Evolutionary conservation across 2,329 filamentous ascomycete species (phyloP), one percentile per base, ranked within the genome.

Genomic region (Cytospora piceae): DNA sequence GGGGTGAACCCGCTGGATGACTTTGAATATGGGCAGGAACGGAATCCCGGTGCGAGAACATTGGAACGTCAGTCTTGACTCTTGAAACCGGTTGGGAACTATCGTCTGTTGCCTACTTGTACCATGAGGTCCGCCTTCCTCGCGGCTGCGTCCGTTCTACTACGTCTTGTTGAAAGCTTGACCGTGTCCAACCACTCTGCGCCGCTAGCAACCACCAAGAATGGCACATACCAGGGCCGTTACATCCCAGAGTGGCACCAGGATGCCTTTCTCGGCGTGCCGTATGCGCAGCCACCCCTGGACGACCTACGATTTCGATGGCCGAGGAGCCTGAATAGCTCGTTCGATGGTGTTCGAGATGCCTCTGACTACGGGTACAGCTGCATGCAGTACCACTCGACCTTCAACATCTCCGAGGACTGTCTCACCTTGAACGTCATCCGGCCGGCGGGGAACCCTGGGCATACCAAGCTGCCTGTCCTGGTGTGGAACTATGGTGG

Each of bases 401-500:
- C 71, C 42, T 77, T 82, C 60, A 75, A 75, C 29, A 70, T 83
- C 31, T 82, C 79, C 1, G 82, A 84, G 69, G 82, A 85, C 62
- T 85, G 84, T 64, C 69, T 81, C 7, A 79, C 72, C 2, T 66
- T 80, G 49, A 78, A 77, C 69, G 77, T 83, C n/a, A 73, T 82
- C 27, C 76, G 80, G 0, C 79, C 80, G 0, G 68, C 77, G 0
- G 75, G 74, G 0, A 72, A 70, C n/a, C 63, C 70, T 1, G 69
- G 27, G 27, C 27, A 73, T 15, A 71, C 74, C 11, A 74, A 71
- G 0, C 71, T 81, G 2, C 80, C 80, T 1, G 80, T 83, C 53
- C 63, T 78, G 0, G 73, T 79, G 1, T 90, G 87, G 87, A 85
- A 90, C 31, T 85, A 88, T 69, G 80, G 84, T 15, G 85, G 85